Percentiles rank a stretch among this genome's conserved stretches.
These are phyloP conservation scores for Geotrichum australiense DNA, from an alignment of 1,139 yeast genomes.

Conservation along the genomic window DNA sequence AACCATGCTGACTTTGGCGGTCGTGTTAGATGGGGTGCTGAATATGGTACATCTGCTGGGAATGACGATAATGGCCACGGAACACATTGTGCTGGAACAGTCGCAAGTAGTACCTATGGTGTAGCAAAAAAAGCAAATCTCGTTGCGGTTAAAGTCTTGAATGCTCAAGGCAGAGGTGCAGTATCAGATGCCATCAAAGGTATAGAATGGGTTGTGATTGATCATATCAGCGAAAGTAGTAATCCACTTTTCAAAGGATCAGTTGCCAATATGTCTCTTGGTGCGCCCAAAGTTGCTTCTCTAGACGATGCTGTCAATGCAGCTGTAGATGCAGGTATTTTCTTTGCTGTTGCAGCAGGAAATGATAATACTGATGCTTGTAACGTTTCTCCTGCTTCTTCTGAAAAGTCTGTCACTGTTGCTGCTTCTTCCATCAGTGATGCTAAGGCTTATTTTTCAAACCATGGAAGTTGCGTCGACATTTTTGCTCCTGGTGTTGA, in stretches of 20 bases:
- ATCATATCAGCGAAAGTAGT: slow-evolving; percentile 34
- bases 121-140: slow-evolving; percentile 40
- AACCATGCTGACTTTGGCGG: slow-evolving; percentile 45
- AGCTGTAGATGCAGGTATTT: slow-evolving; percentile 72
- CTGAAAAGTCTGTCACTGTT: slow-evolving; percentile 44
- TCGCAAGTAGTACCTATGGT: slow-evolving; percentile 39
- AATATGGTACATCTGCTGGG: slow-evolving; percentile 31
- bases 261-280: slow-evolving; percentile 83
- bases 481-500: slow-evolving; percentile 82
- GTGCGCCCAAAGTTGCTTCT: slow-evolving; percentile 80
- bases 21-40: slow-evolving; percentile 37
- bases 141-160: slow-evolving; percentile 37
- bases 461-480: slow-evolving; percentile 80
- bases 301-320: slow-evolving; percentile 79
- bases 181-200: slow-evolving; percentile 30
- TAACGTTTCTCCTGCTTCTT: slow-evolving; percentile 76
- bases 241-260: slow-evolving; percentile 74
- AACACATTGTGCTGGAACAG: slow-evolving; percentile 42
- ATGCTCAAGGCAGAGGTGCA: slow-evolving; percentile 31
- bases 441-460: slow-evolving; percentile 43
- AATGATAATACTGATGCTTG: slow-evolving; percentile 82
- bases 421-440: slow-evolving; percentile 77
- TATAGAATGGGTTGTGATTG: slow-evolving; percentile 39
- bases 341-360: slow-evolving; percentile 87
- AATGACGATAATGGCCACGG: slow-evolving; percentile 38